Conservation (phyloP, 805 yeast species). For the Candida maesae region DNA sequence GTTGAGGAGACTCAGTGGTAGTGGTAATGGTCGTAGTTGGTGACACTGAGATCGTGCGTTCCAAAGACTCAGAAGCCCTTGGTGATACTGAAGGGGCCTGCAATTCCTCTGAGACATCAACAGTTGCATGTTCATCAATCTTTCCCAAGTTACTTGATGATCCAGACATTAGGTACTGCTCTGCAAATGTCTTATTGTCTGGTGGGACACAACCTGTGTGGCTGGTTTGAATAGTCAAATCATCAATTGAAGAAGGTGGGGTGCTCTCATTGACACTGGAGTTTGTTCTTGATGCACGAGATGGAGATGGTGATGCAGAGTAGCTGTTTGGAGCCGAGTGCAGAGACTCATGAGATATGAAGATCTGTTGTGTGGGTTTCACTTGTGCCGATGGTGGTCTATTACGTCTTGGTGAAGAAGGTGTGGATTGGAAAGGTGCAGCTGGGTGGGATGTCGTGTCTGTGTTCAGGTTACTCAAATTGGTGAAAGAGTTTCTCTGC, state of each 20-base stretch:
- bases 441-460: background rate
- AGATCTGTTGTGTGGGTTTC: background rate
- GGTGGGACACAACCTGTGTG: background rate
- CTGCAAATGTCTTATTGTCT: background rate
- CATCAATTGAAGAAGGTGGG: slow-evolving; percentile 29
- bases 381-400: slow-evolving; percentile 1
- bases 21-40: background rate
- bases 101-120: background rate
- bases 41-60: too few species aligned
- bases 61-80: background rate
- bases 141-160: slow-evolving; percentile 11
- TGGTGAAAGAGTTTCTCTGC: slow-evolving; percentile 21
- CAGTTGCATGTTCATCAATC: slow-evolving; percentile 21
- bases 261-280: slow-evolving; percentile 25
- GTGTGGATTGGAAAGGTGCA: background rate
- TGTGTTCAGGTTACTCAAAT: slow-evolving; percentile 7
- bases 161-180: background rate
- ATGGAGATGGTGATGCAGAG: slow-evolving; percentile 27
- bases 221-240: slow-evolving; percentile 15
- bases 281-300: slow-evolving; percentile 25
- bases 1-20: background rate
- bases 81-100: background rate
- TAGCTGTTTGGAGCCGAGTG: slow-evolving; percentile 7
- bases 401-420: slow-evolving; percentile 2
- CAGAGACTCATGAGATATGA: slow-evolving; percentile 1